A percentile compares a stretch with the other conserved stretches of the same genome.
These are phyloP conservation scores for Trichoderma asperellum DNA, from an alignment of 2,329 filamentous ascomycete genomes.

Conservation along the genomic window DNA sequence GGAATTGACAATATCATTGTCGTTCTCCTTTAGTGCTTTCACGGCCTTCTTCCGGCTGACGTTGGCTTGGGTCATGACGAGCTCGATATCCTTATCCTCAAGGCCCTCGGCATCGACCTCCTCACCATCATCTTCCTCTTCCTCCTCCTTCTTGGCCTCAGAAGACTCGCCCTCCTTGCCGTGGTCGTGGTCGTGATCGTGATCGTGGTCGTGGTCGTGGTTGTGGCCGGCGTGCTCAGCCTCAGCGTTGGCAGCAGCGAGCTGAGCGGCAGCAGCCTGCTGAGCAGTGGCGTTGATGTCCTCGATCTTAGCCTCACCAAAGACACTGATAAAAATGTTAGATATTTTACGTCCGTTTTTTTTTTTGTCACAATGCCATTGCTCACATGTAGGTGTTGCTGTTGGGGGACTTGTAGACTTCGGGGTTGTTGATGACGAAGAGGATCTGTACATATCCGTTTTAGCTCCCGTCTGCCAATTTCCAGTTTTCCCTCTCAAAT, in stretches of 20 bases:
- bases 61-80: conserved; percentile 96
- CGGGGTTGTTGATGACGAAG: conserved; percentile 99
- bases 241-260: conserved; percentile 70
- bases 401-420: conserved; percentile 98
- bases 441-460: conserved; percentile 69
- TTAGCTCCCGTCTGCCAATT: conserved; percentile 33
- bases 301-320: conserved; percentile 99
- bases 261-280: conserved; percentile 84
- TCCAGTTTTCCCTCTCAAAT: neutral
- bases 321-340: conserved; percentile 68
- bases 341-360: neutral
- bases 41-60: conserved; percentile 98
- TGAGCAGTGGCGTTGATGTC: conserved; percentile 98
- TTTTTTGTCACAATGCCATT: neutral
- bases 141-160: conserved; percentile 71
- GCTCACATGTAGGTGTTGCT: conserved; percentile 99
- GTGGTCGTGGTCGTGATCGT: conserved; percentile 49
- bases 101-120: conserved; percentile 93
- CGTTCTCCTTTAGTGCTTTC: conserved; percentile 98
- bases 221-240: conserved; percentile 74
- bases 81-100: conserved; percentile 98
- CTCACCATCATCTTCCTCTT: conserved; percentile 89
- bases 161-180: conserved; percentile 64
- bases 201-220: conserved; percentile 53
- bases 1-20: conserved; percentile 99